Conservation (phyloP, 192 early-diverging fungal genomes). For the Backusella parvicylindrica region DNA sequence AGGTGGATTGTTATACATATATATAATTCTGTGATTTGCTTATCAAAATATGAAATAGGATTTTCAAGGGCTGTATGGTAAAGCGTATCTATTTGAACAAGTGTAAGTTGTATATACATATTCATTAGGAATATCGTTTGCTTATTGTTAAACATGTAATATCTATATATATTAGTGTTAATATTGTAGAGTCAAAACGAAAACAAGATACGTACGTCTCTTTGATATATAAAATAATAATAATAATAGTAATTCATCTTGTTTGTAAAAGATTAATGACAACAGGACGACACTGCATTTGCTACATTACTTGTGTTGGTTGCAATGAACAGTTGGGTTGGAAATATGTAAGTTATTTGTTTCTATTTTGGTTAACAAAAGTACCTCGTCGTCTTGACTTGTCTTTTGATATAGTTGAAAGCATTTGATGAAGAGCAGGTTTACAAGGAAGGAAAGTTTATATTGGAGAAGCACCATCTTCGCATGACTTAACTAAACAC, state of each 20-base stretch:
- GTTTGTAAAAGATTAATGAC: constrained; percentile 59
- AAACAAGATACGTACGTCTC: neutral
- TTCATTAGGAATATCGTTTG: neutral
- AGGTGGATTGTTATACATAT: constrained; percentile 27
- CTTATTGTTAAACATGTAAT: neutral
- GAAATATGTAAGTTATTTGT: constrained; percentile 51
- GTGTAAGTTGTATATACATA: constrained; percentile 39
- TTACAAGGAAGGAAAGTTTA: constrained; percentile 80
- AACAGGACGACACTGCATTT: constrained; percentile 72
- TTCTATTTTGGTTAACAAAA: neutral
- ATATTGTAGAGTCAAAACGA: neutral
- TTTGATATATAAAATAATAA: neutral
- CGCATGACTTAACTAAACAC: constrained; percentile 23
- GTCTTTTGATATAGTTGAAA: constrained; percentile 33
- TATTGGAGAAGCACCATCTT: constrained; percentile 61
- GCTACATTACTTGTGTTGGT: constrained; percentile 60
- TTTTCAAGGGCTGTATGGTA: constrained; percentile 60
- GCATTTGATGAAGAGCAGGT: constrained; percentile 61
- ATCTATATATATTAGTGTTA: too few relatives aligned
- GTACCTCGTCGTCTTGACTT: neutral
- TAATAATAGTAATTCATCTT: too few relatives aligned
- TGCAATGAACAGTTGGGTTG: constrained; percentile 54
- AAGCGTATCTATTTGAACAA: constrained; percentile 61
- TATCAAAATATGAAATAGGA: too few relatives aligned
- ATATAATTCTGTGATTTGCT: too few relatives aligned